A percentile compares a stretch with the other conserved stretches of the same genome.
phyloP scores from a whole-genome alignment of 108 stramenopile genomes.

The Thalassiosira profunda region DNA sequence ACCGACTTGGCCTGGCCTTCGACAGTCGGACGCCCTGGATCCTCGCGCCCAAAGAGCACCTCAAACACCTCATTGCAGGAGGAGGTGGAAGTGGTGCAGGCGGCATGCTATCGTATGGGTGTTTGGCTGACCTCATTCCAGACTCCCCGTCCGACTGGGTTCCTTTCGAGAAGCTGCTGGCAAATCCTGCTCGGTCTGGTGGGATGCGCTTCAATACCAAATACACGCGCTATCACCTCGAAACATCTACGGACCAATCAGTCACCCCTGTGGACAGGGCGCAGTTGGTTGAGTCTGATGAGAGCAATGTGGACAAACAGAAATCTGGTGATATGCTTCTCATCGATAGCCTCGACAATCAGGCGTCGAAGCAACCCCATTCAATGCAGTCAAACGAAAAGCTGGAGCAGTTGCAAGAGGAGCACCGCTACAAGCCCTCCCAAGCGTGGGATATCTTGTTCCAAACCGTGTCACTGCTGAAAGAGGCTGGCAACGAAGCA shows the following conservation, averaged over 20 bases:
- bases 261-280: constrained; percentile 13
- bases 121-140: constrained; percentile 70
- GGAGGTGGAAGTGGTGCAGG: too few species aligned
- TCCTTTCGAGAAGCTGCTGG: constrained; percentile 62
- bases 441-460: constrained; percentile 51
- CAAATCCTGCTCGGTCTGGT: constrained; percentile 35
- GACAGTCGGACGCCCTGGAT: constrained; percentile 55
- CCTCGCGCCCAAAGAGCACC: constrained; percentile 29
- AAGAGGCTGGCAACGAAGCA: constrained; percentile 79
- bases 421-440: background rate
- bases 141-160: constrained; percentile 80
- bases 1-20: constrained; percentile 57
- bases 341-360: constrained; percentile 1
- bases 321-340: background rate
- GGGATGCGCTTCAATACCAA: constrained; percentile 46
- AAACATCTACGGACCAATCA: constrained; percentile 14
- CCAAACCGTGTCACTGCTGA: constrained; percentile 57
- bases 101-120: constrained; percentile 22
- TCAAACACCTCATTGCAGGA: background rate
- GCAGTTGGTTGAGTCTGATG: background rate
- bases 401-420: background rate
- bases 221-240: constrained; percentile 47
- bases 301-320: background rate
- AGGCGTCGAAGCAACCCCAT: background rate
- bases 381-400: constrained; percentile 7